Evolutionary conservation across 257 asterid species (phyloP).

Genomic region (Rauvolfia tetraphylla): DNA sequence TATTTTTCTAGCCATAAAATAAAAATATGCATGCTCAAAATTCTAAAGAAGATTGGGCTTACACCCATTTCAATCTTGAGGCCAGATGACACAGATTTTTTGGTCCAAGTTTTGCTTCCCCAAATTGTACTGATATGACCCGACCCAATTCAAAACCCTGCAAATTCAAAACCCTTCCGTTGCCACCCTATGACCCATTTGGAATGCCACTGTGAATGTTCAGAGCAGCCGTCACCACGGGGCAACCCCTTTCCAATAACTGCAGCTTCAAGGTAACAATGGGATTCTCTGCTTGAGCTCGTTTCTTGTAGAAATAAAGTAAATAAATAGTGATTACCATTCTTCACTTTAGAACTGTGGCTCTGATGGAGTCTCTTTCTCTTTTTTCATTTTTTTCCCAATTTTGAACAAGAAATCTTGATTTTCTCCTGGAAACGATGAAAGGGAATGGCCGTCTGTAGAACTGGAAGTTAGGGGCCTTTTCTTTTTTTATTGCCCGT

Average conservation of each 20-base stretch:
- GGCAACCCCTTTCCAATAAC: not conserved
- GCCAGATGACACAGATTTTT: too few species aligned
- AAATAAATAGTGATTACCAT: not conserved
- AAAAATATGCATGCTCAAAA: too few species aligned
- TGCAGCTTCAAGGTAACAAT: conserved; percentile 2
- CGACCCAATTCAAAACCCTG: not conserved
- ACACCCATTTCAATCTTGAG: too few species aligned
- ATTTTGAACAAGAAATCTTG: not conserved
- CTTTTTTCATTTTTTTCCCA: not conserved
- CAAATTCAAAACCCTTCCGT: not conserved
- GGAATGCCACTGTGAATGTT: not conserved
- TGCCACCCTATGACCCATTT: not conserved
- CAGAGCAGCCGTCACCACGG: not conserved
- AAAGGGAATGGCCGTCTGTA: too few species aligned
- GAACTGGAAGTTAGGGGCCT: too few species aligned
- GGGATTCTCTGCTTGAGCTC: not conserved
- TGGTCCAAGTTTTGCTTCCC: too few species aligned
- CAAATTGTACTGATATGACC: not conserved
- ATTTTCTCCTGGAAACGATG: not conserved
- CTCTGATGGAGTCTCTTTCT: too few species aligned
- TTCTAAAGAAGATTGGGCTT: too few species aligned
- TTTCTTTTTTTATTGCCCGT: not conserved
- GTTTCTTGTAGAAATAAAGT: not conserved
- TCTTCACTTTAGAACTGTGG: not conserved
- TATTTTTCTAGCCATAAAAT: too few species aligned